Evolutionary conservation across 169 alveolate species (phyloP).

Genomic region (Besnoitia besnoiti): DNA sequence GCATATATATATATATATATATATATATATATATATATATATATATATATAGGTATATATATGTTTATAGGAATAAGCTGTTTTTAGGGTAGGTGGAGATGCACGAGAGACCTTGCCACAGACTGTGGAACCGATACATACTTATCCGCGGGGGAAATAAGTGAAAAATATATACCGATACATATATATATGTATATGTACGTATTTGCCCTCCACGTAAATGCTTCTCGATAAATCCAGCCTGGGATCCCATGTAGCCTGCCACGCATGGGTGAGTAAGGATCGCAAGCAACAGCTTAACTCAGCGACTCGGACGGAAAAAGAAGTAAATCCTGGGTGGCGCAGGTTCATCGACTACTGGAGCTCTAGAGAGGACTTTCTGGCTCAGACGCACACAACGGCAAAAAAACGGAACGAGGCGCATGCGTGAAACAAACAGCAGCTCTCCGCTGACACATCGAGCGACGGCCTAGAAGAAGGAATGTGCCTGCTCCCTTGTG

Average conservation of each 20-base stretch:
- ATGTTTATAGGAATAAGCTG: neutral
- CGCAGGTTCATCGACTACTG: too few species aligned
- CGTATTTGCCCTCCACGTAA: neutral
- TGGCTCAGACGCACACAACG: neutral
- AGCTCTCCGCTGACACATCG: neutral
- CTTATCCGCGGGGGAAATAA: too few species aligned
- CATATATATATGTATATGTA: conserved; percentile 6
- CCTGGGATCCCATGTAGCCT: neutral
- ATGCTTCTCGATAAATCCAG: neutral
- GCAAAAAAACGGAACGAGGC: neutral
- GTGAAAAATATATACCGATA: neutral
- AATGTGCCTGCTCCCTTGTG: neutral
- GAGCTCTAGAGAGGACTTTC: too few species aligned
- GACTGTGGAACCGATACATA: neutral
- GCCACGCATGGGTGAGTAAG: neutral
- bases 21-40: neutral
- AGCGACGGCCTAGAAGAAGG: neutral
- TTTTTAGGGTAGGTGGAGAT: neutral
- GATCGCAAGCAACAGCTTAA: neutral
- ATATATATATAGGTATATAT: neutral
- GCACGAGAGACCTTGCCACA: neutral
- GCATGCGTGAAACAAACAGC: too few species aligned
- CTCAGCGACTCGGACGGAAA: neutral
- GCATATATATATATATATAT: neutral
- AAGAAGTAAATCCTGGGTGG: neutral